Base-by-base conservation (phyloP, 140 eudicot species). In the Flaveria floridana region DNA sequence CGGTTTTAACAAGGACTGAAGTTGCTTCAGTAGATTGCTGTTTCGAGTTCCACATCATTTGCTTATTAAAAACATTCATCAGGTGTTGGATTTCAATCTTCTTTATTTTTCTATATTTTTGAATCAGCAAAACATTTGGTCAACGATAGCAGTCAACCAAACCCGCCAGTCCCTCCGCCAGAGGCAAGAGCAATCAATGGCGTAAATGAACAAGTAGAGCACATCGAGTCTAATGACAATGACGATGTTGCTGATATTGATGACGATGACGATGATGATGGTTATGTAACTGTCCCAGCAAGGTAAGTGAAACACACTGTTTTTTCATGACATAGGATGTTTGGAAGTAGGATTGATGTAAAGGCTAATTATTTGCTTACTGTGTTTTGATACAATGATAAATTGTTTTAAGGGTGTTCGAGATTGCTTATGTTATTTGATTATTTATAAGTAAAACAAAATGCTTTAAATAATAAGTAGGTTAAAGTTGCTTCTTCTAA, bases 81-180 rank as follows among this genome's bases (percentile, higher is more conserved):
- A n/a, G 58, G 8, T 47, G 56, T 14, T 58, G 11, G 34, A 6
- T 72, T 28, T 77, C 52, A 21, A 56, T 20, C 3, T 48, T 20
- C 3, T 48, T 68, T 19, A 42, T 16, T 37, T 52, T 34, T 7
- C 8, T 46, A 44, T 42, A 46, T 42, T 4, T 25, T 30, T 79
- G 72, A 76, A 75, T 66, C 86, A 91, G 96, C 80, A 21, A 87
- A 82, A 47, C 84, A 88, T 3, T 47, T 79, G 30, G 62, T 87
- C 78, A 72, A 83, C 18, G 89, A 65, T 78, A 72, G 82, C 78
- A 70, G 84, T 76, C 85, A 81, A 72, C 64, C 79, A n/a, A 47
- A 58, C 44, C 81, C 76, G 53, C 91, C 98, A 3, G 77, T 63
- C 74, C 89, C 83, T 70, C 74, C 85, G 7, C 85, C 76, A 3